Conservation (phyloP, 192 early-diverging fungal species). For the Backusella tuberculispora region DNA sequence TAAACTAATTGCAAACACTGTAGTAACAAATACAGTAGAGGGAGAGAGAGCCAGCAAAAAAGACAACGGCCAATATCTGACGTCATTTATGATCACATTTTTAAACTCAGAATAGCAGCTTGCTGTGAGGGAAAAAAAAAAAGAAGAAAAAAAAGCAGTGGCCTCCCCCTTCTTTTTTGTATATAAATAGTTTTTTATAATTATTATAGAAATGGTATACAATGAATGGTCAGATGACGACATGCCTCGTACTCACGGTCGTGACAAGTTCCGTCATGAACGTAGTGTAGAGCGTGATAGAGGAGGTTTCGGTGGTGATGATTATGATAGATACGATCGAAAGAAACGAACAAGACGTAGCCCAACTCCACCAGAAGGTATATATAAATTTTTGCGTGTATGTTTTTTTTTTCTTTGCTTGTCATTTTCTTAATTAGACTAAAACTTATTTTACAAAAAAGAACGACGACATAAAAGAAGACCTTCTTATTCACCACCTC, state of each 20-base stretch:
- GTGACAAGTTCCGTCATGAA: constrained; percentile 46
- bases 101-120: too few relatives aligned
- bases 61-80: too few relatives aligned
- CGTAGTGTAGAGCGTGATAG: constrained; percentile 35
- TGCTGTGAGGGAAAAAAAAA: neutral
- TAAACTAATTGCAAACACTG: too few relatives aligned
- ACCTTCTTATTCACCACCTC: constrained; percentile 29
- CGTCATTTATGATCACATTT: too few relatives aligned
- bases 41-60: too few relatives aligned
- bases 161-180: neutral
- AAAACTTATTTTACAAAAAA: neutral
- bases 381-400: neutral
- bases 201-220: constrained; percentile 16
- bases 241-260: constrained; percentile 23
- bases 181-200: neutral
- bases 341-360: constrained; percentile 38
- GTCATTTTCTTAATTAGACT: too few relatives aligned
- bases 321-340: constrained; percentile 35
- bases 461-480: constrained; percentile 37
- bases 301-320: constrained; percentile 20
- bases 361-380: constrained; percentile 43
- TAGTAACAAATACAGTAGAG: too few relatives aligned
- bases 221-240: constrained; percentile 46
- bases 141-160: neutral
- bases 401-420: too few relatives aligned